Evolutionary conservation across 208 protist genomes (phyloP).

Genomic region (Acanthamoeba polyphaga): DNA sequence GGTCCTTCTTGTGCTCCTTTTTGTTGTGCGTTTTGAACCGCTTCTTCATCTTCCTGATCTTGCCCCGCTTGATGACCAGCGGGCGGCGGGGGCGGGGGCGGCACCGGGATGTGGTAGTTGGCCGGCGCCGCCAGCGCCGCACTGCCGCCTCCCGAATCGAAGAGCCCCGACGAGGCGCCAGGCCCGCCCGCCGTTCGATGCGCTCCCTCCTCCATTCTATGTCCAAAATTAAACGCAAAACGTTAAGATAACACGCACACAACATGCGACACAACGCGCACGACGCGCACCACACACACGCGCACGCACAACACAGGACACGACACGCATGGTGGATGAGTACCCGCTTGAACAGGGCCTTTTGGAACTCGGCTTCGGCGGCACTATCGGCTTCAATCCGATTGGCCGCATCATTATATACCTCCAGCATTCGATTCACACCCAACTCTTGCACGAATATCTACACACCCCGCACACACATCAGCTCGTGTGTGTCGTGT

Average conservation of each 20-base stretch:
- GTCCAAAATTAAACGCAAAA: not conserved
- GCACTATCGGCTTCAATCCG: constrained; percentile 44
- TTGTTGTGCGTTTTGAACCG: not conserved
- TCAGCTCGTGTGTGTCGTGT: no score
- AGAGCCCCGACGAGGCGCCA: not conserved
- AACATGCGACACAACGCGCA: not conserved
- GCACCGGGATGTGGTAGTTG: constrained; percentile 19
- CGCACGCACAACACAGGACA: not conserved
- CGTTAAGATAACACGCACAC: not conserved
- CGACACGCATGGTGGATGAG: not conserved
- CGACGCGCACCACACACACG: not conserved
- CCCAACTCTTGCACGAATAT: constrained; percentile 73
- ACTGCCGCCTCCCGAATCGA: not conserved
- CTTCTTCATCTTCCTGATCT: constrained; percentile 54
- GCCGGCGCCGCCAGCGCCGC: no score
- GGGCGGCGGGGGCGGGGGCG: constrained; percentile 33
- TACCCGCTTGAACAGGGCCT: constrained; percentile 63
- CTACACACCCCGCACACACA: not conserved
- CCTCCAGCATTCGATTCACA: constrained; percentile 62
- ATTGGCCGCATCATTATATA: constrained; percentile 48
- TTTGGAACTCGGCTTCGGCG: constrained; percentile 63
- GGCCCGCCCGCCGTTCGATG: not conserved
- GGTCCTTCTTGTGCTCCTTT: not conserved
- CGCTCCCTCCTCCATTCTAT: constrained; percentile 1
- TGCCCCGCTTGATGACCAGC: constrained; percentile 1